These are phyloP conservation scores for Sporodiniella umbellata DNA, from an alignment of 371 early-diverging fungal species.

Conservation along the genomic window DNA sequence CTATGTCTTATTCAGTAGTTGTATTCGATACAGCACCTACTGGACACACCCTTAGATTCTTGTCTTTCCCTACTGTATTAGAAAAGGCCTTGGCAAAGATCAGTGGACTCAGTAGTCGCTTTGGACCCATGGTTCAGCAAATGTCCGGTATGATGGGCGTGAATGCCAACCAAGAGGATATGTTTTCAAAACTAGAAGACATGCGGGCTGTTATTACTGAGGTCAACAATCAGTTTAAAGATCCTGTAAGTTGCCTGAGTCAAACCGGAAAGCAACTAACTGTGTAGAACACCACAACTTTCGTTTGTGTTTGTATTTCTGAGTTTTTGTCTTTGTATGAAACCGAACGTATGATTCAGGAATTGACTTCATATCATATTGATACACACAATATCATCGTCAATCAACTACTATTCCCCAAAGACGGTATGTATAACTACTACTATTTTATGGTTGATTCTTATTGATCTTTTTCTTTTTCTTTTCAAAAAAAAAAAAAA, in stretches of 20 bases:
- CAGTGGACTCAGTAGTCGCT: constrained; percentile 84
- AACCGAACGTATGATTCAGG: constrained; percentile 98
- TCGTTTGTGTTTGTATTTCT: constrained; percentile 98
- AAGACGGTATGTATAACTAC: constrained; percentile 51
- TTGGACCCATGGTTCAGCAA: constrained; percentile 95
- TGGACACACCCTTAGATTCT: constrained; percentile 98
- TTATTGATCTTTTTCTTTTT: neutral
- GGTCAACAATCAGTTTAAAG: constrained; percentile 96
- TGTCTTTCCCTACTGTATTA: constrained; percentile 94
- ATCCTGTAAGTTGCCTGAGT: constrained; percentile 80
- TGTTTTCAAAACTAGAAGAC: constrained; percentile 91
- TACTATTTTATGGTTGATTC: neutral
- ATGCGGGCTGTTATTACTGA: constrained; percentile 94
- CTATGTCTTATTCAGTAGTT: constrained; percentile 96
- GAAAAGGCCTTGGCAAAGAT: constrained; percentile 97
- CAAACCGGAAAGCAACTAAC: too few species aligned
- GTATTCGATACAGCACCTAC: constrained; percentile 99
- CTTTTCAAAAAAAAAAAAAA: too few species aligned
- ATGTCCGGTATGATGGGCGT: constrained; percentile 96
- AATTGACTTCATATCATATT: constrained; percentile 92
- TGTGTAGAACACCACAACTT: constrained; percentile 96
- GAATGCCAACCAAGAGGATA: constrained; percentile 87
- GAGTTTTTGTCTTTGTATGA: constrained; percentile 99
- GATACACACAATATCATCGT: constrained; percentile 99
- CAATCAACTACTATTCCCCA: constrained; percentile 96